phyloP scores from a whole-genome alignment of 2,329 filamentous ascomycete genomes.

The Tolypocladium inflatum region DNA sequence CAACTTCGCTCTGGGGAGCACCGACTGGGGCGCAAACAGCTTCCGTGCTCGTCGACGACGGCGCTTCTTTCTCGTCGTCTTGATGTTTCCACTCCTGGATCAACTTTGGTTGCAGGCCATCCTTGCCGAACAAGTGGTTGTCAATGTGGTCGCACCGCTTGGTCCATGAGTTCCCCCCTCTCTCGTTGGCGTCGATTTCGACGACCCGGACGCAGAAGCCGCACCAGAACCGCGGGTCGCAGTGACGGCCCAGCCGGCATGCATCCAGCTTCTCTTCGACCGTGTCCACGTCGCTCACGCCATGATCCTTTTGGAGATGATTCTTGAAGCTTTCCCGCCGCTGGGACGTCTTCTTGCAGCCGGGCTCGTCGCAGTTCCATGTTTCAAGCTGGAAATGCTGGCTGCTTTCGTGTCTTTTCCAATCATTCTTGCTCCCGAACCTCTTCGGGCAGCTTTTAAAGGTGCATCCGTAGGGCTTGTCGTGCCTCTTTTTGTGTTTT shows the following conservation, averaged over 20 bases:
- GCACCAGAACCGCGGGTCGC: conserved; percentile 69
- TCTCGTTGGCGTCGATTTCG: conserved; percentile 32
- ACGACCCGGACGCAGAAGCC: conserved; percentile 64
- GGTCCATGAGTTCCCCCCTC: conserved; percentile 41
- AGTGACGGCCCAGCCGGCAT: conserved; percentile 55
- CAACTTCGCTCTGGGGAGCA: background rate
- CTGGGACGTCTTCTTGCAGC: conserved; percentile 51
- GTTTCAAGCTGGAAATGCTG: conserved; percentile 65
- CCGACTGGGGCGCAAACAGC: background rate
- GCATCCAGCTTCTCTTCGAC: conserved; percentile 36
- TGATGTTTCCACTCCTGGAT: conserved; percentile 48
- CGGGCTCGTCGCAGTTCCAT: conserved; percentile 56
- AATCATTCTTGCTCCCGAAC: conserved; percentile 92
- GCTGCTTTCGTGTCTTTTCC: conserved; percentile 80
- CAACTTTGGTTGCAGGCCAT: conserved; percentile 21
- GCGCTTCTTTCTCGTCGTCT: conserved; percentile 12
- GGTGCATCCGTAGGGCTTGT: conserved; percentile 75
- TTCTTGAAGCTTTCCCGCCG: conserved; percentile 47
- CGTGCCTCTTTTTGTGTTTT: conserved; percentile 78
- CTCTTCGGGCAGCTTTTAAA: conserved; percentile 56
- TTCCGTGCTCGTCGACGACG: background rate
- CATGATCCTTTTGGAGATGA: conserved; percentile 50
- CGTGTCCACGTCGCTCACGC: conserved; percentile 15
- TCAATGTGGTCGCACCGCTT: conserved; percentile 64
- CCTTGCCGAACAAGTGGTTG: conserved; percentile 52